These are phyloP conservation scores for Blastobotrys americana DNA, from an alignment of 805 yeast species.

Conservation along the genomic window DNA sequence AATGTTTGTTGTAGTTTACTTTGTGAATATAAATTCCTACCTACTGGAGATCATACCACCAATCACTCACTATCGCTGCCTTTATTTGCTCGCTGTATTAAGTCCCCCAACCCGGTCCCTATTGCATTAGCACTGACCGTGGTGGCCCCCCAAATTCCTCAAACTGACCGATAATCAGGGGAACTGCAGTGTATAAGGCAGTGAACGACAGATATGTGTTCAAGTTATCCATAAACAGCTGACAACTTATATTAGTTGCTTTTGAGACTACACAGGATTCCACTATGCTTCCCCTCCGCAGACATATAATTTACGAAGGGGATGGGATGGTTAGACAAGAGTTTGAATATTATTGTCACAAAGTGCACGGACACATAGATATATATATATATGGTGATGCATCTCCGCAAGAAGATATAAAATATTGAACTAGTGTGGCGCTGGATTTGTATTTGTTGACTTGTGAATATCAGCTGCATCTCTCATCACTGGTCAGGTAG, in stretches of 20 bases:
- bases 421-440: no score
- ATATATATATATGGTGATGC: not conserved
- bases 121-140: not conserved
- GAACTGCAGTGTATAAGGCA: no score
- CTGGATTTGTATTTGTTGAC: no score
- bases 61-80: no score
- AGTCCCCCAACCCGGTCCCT: no score
- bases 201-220: no score
- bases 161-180: not conserved
- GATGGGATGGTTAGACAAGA: not conserved
- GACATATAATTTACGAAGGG: not conserved
- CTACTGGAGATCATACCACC: no score
- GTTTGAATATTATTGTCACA: not conserved
- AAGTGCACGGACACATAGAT: no score
- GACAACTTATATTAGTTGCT: not conserved
- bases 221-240: no score
- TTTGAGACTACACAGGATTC: not conserved
- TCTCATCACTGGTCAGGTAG: not conserved
- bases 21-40: no score
- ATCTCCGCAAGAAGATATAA: not conserved
- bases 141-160: not conserved
- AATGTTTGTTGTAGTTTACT: no score
- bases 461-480: slow-evolving; percentile 3
- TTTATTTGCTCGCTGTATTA: no score
- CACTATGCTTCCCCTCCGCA: not conserved